A percentile compares a stretch with the other conserved stretches of the same genome.
Evolutionary conservation across 148 eudicot species (phyloP).

Genomic region (Heliamphora exappendiculata): DNA sequence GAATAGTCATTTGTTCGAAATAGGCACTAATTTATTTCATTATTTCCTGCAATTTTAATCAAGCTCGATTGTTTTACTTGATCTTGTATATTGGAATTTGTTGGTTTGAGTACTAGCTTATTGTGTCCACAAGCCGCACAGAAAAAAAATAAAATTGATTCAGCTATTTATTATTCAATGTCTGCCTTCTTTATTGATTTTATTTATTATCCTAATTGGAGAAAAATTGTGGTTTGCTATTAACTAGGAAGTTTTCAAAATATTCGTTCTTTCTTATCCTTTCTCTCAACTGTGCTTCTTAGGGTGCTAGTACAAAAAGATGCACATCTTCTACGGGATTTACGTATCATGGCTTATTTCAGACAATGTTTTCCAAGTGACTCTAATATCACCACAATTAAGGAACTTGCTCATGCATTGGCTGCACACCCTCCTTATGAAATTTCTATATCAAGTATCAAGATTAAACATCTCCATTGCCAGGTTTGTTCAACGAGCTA

Average conservation of each 20-base stretch:
- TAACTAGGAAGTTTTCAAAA: background rate
- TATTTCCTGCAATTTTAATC: background rate
- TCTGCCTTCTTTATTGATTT: background rate
- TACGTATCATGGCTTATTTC: constrained; percentile 70
- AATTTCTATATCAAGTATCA: constrained; percentile 56
- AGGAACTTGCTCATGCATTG: constrained; percentile 80
- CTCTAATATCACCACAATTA: constrained; percentile 41
- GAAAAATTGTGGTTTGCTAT: background rate
- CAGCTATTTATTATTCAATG: background rate
- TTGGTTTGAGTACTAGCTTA: background rate
- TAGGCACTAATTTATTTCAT: background rate
- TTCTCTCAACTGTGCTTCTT: constrained; percentile 12
- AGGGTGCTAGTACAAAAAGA: constrained; percentile 69
- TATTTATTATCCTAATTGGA: background rate
- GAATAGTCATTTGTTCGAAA: background rate
- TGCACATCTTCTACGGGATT: constrained; percentile 65
- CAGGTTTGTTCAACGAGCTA: constrained; percentile 36
- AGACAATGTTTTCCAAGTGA: constrained; percentile 77
- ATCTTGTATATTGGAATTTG: background rate
- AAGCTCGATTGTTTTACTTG: background rate
- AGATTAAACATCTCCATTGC: constrained; percentile 73
- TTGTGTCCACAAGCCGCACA: background rate
- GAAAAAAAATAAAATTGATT: background rate
- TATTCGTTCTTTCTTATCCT: constrained; percentile 1
- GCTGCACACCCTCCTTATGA: constrained; percentile 81